Percentiles rank a stretch among this genome's conserved stretches.
Evolutionary conservation across 257 asterid species (phyloP).

Genomic region (Solanum paucissectum): DNA sequence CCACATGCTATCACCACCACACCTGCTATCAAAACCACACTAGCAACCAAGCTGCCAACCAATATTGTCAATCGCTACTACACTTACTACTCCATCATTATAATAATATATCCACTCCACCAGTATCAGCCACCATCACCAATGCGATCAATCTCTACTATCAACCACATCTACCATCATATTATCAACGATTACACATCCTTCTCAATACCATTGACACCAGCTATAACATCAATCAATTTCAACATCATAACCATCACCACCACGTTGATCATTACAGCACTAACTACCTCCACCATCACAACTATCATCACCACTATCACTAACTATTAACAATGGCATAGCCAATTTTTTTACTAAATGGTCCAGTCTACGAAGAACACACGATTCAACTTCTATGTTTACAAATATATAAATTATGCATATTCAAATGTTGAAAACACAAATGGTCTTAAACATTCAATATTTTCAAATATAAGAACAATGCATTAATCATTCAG

Average conservation of each 20-base stretch:
- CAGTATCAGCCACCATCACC: neutral
- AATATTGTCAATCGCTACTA: no score
- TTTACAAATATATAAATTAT: no score
- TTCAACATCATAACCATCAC: rapidly evolving
- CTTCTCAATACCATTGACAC: neutral
- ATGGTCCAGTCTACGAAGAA: no score
- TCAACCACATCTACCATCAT: neutral
- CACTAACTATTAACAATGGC: no score
- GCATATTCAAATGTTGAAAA: no score
- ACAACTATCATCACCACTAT: neutral
- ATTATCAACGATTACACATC: no score
- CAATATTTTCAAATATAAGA: no score
- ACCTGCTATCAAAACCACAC: neutral
- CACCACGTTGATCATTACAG: neutral
- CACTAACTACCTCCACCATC: neutral
- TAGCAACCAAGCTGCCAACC: neutral
- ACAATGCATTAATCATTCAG: no score
- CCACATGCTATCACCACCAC: rapidly evolving
- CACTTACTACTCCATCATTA: no score
- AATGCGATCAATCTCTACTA: neutral
- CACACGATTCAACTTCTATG: neutral
- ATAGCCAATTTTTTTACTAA: rapidly evolving
- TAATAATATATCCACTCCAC: no score
- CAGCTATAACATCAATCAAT: neutral
- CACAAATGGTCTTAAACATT: no score